These are phyloP conservation scores for Arthrobotrys sinensis DNA, from an alignment of 2,329 filamentous ascomycete species.

Conservation along the genomic window DNA sequence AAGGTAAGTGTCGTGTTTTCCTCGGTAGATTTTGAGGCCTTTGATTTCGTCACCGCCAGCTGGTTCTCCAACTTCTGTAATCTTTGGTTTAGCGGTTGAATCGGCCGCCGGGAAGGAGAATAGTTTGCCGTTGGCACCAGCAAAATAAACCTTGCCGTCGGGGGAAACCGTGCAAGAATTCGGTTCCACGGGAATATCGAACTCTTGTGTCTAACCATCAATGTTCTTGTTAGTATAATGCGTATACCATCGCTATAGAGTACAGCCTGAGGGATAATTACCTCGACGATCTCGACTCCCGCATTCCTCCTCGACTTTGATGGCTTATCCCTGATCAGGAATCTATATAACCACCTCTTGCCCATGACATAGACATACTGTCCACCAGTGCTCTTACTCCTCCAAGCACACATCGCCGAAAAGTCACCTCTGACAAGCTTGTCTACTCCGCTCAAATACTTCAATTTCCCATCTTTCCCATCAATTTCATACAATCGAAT, in stretches of 20 bases:
- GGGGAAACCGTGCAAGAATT: conserved; percentile 69
- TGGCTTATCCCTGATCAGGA: conserved; percentile 66
- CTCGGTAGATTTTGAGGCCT: conserved; percentile 68
- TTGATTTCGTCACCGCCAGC: conserved; percentile 67
- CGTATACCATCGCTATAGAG: not conserved
- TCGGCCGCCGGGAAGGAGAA: conserved; percentile 69
- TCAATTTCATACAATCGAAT: conserved; percentile 68
- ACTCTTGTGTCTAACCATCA: conserved; percentile 67
- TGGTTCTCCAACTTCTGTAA: conserved; percentile 67
- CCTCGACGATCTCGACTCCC: conserved; percentile 67
- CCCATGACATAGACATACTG: conserved; percentile 70
- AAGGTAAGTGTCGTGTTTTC: conserved; percentile 67
- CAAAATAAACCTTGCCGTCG: conserved; percentile 68
- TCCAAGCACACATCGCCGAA: conserved; percentile 71
- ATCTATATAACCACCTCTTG: conserved; percentile 68
- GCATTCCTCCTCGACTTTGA: conserved; percentile 46
- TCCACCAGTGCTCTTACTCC: conserved; percentile 67
- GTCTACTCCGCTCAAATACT: conserved; percentile 66
- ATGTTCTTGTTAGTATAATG: not conserved
- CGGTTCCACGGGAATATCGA: conserved; percentile 68
- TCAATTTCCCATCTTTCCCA: conserved; percentile 63
- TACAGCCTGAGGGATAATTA: conserved; percentile 60
- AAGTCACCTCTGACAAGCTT: conserved; percentile 69
- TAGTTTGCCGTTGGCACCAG: conserved; percentile 64
- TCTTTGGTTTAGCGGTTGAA: conserved; percentile 66